These are phyloP conservation scores for Saccharomyces jurei DNA, from an alignment of 805 yeast species.

Conservation along the genomic window DNA sequence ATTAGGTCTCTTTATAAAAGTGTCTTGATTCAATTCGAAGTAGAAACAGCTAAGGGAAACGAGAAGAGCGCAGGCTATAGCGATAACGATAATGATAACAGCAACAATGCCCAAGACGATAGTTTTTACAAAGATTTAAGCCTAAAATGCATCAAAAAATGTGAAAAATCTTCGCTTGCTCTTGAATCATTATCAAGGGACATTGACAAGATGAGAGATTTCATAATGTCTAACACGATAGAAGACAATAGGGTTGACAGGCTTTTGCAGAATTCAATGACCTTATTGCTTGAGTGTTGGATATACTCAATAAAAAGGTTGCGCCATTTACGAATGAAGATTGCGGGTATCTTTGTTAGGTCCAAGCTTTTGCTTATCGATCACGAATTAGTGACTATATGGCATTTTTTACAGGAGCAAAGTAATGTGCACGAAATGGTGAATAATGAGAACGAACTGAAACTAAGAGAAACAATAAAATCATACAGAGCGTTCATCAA, in stretches of 20 bases:
- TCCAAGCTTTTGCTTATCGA: slow-evolving; percentile 60
- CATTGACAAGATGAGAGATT: slow-evolving; percentile 10
- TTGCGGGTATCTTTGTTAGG: slow-evolving; percentile 54
- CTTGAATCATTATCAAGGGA: slow-evolving; percentile 13
- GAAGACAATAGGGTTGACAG: slow-evolving; percentile 11
- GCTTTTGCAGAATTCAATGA: slow-evolving; percentile 40
- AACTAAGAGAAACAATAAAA: slow-evolving; percentile 36
- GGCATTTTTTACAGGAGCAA: slow-evolving; percentile 14
- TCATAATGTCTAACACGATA: slow-evolving; percentile 29
- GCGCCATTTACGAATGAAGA: slow-evolving; percentile 31
- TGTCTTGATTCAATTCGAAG: slow-evolving; percentile 22
- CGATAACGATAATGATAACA: background rate
- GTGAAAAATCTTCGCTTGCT: slow-evolving; percentile 32
- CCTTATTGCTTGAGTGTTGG: slow-evolving; percentile 25
- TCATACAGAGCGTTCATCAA: slow-evolving; percentile 55
- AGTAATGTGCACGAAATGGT: slow-evolving; percentile 10
- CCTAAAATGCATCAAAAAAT: slow-evolving; percentile 42
- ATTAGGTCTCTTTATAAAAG: slow-evolving; percentile 25
- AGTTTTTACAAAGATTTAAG: slow-evolving; percentile 48
- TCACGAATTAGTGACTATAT: slow-evolving; percentile 44
- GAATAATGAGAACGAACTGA: slow-evolving; percentile 14
- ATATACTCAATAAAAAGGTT: slow-evolving; percentile 13
- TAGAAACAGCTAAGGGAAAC: background rate
- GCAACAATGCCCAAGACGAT: slow-evolving; percentile 9
- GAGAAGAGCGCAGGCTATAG: slow-evolving; percentile 1